A percentile compares a stretch with the other conserved stretches of the same genome.
These are phyloP conservation scores for Monosporascus ibericus DNA, from an alignment of 2,329 filamentous ascomycete genomes.

Conservation along the genomic window DNA sequence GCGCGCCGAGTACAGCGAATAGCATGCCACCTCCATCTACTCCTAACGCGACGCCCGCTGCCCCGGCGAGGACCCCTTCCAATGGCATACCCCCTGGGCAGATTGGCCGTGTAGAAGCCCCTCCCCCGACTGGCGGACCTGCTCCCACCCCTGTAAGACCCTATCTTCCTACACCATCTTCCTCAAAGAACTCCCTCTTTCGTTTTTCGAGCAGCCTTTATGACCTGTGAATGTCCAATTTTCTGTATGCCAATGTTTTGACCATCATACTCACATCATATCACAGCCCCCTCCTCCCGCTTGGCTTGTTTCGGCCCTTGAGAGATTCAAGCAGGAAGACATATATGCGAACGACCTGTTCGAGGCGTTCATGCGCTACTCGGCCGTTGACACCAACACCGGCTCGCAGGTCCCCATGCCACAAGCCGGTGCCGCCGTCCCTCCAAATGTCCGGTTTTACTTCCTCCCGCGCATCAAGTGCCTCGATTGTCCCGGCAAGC, in stretches of 20 bases:
- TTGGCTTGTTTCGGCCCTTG: constrained; percentile 76
- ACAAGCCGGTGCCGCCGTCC: constrained; percentile 42
- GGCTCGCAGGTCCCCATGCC: constrained; percentile 54
- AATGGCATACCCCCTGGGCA: constrained; percentile 41
- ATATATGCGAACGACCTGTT: constrained; percentile 76
- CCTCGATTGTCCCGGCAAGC: constrained; percentile 84
- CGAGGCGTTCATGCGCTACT: constrained; percentile 87
- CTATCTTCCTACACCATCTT: constrained; percentile 10
- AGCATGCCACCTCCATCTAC: constrained; percentile 29
- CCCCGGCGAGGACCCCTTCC: constrained; percentile 13
- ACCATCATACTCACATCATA: constrained; percentile 19
- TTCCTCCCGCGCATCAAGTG: constrained; percentile 88
- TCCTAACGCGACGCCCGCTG: constrained; percentile 19
- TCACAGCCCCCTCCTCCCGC: constrained; percentile 72
- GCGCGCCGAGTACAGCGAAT: constrained; percentile 36
- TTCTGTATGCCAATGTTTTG: constrained; percentile 2
- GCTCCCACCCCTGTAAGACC: constrained; percentile 55
- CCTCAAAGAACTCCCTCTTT: constrained; percentile 20
- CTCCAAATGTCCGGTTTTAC: constrained; percentile 65
- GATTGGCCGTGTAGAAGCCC: constrained; percentile 63
- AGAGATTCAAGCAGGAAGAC: constrained; percentile 54
- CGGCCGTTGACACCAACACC: constrained; percentile 67
- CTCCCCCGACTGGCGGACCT: constrained; percentile 53
- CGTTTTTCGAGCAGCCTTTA: constrained; percentile 24
- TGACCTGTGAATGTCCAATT: constrained; percentile 21